Evolutionary conservation across 1,139 yeast genomes (phyloP), one percentile per base, ranked within the genome.

Genomic region (Kodamaea ohmeri): DNA sequence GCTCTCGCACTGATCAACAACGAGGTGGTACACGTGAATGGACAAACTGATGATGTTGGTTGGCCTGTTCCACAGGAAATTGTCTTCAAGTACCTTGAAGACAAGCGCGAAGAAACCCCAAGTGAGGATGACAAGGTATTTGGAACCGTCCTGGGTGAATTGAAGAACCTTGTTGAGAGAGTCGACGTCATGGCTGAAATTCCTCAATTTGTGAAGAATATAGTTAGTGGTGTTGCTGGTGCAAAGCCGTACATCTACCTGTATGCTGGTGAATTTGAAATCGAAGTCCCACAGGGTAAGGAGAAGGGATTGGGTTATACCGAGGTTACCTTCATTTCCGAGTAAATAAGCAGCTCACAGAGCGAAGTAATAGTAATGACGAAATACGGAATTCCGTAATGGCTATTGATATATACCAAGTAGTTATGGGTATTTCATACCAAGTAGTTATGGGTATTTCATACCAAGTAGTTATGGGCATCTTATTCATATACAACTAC

Each of bases 181-280:
- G 90, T 92, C 41, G 98, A 92, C 63, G 97, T 92, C 45, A 89
- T 92, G 97, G 89, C 92, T 31, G 98, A 92, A 67, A 83, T 92
- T 45, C 98, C 98, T 32, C 83, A 78, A 50, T 89, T 92, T 64
- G 95, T 92, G 48, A 92, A 92, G 65, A 85, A 83, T 53, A 86
- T 92, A 44, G 97, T 88, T 31, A 80, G 90, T 47, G 96, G 96
- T 43, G 94, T 90, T 41, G 92, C 95, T 11, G 98, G 97, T 39
- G 83, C 97, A 31, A 86, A 83, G 59, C 98, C 98, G 25, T 92
- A 78, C 67, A 90, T 92, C 54, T 92, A 90, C 64, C 98, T 92
- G 67, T 92, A 78, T 65, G 78, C 83, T 57, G 82, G 85, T 60
- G 71, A 74, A 35, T 59, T 72, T 55, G 56, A 58, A 9, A 60